Evolutionary conservation across 805 yeast species (phyloP), one percentile per base, ranked within the genome.

Genomic region (Cephaloascus fragrans): DNA sequence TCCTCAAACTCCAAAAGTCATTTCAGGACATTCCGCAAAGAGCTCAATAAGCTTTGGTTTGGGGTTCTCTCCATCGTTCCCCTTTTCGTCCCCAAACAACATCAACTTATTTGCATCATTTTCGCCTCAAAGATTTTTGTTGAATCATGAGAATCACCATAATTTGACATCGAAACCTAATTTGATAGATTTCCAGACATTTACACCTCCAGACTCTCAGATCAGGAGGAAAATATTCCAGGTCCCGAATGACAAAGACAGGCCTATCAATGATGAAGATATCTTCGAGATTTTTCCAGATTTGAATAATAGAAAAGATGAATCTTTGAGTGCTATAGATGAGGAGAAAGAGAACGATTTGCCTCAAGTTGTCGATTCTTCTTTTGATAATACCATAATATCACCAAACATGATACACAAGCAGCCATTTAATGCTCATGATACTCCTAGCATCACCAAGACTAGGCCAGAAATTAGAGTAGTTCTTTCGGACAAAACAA

Each of bases 141-240:
- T 31, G 15, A 31, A 31, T 16, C 33, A 31, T 16, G 33, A 16
- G 10, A n/a, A n/a, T n/a, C n/a, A n/a, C n/a, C n/a, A n/a, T n/a
- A 8, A 6, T 8, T 23, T 23, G 28, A 23, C 28, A 8, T 23
- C 28, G 12, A 23, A 23, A 8, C 28, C 28, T 8, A 23, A 23
- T 12, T 23, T 23, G 28, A 6, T 23, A 8, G 28, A 23, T 23
- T 23, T 16, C n/a, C 33, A 31, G 15, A 31, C 8, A 6, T 31
- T 31, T 16, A 31, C 33, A n/a, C 33, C 33, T 31, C 33, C 33
- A 6, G 33, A 31, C 15, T 31, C 33, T 16, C 33, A 31, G 33
- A 16, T 31, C 8, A 31, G 33, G n/a, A 14, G 33, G n/a, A 31
- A 31, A 16, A 31, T 31, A 9, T 31, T 31, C 18, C 5, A 14